Evolutionary conservation across 306 rosid species (phyloP).

Genomic region (Abrus pulchellus): DNA sequence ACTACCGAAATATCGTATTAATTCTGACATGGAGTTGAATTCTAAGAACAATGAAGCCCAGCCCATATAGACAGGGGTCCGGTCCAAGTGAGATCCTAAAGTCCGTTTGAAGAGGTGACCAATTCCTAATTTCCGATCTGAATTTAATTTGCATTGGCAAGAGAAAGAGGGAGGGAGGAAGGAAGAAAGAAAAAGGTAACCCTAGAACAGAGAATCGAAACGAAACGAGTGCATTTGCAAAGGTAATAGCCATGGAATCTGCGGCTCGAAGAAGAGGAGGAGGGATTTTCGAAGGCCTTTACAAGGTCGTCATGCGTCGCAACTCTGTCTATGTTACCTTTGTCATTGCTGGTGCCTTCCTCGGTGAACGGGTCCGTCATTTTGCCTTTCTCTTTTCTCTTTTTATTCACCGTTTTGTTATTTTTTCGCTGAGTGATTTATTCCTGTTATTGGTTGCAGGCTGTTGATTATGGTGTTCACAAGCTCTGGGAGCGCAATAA

Average conservation of each 20-base stretch:
- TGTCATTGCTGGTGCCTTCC: conserved; percentile 90
- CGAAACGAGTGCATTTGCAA: conserved; percentile 32
- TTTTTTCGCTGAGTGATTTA: neutral
- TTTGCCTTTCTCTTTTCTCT: neutral
- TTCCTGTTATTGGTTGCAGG: conserved; percentile 63
- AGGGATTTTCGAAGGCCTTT: conserved; percentile 81
- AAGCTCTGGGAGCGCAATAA: conserved; percentile 92
- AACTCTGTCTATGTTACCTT: conserved; percentile 85
- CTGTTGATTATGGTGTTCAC: conserved; percentile 96
- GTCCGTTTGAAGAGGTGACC: conserved; percentile 26
- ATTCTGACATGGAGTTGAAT: too few relatives aligned
- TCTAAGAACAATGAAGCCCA: neutral
- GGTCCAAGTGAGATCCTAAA: conserved; percentile 25
- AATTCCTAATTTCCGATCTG: neutral
- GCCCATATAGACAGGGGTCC: neutral
- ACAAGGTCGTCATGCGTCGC: conserved; percentile 90
- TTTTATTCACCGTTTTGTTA: neutral
- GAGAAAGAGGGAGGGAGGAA: neutral
- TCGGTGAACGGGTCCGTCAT: conserved; percentile 82
- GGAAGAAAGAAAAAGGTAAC: conserved; percentile 17
- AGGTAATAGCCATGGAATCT: conserved; percentile 60
- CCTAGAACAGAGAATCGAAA: conserved; percentile 40
- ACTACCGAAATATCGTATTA: too few relatives aligned
- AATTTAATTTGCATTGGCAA: neutral
- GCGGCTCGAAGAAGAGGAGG: conserved; percentile 70